Percentiles rank a stretch among this genome's conserved stretches.
Evolutionary conservation across 805 yeast species (phyloP).

Genomic region (Saccharomycopsis babjevae): DNA sequence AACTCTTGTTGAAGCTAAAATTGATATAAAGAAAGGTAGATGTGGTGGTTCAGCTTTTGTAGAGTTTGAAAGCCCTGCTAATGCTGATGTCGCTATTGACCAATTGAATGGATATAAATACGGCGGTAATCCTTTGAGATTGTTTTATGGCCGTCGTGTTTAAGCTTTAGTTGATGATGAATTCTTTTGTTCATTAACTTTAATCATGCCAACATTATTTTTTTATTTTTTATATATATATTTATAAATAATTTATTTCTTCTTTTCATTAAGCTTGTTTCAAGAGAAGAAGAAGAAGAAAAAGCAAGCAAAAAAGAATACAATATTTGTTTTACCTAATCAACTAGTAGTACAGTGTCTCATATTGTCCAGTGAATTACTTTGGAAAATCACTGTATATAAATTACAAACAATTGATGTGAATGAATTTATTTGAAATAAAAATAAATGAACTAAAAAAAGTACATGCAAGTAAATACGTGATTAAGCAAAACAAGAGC

Average conservation of each 20-base stretch:
- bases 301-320: no score
- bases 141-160: constrained; percentile 41
- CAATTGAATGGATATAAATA: constrained; percentile 73
- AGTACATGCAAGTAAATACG: neutral
- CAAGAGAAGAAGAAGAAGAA: no score
- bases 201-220: neutral
- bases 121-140: constrained; percentile 65
- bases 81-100: constrained; percentile 65
- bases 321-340: no score
- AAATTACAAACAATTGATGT: neutral
- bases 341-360: no score
- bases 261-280: no score
- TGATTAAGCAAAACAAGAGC: neutral
- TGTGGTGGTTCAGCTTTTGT: constrained; percentile 84
- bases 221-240: neutral
- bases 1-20: constrained; percentile 62
- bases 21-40: constrained; percentile 49
- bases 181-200: constrained; percentile 26
- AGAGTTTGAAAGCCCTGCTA: constrained; percentile 51
- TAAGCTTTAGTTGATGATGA: constrained; percentile 22
- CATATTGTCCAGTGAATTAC: no score
- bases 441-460: neutral
- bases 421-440: neutral
- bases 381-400: no score
- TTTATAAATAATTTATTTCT: neutral